Evolutionary conservation across 1,284 basidiomycete genomes (phyloP).

Genomic region (Flammula alnicola): DNA sequence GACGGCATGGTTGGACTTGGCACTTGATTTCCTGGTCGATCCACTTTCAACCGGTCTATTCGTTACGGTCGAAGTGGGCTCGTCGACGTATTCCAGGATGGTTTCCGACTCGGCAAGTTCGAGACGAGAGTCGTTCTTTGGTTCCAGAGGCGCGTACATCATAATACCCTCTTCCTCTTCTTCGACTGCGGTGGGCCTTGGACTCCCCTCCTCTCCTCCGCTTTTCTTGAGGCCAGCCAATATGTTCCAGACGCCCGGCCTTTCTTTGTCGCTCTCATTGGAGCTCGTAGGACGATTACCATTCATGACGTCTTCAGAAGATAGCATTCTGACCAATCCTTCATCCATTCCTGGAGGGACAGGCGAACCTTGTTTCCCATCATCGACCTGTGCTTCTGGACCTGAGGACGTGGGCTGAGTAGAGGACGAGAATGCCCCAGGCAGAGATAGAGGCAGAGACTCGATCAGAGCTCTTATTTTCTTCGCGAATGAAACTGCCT

Average conservation of each 20-base stretch:
- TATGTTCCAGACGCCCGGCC: constrained; percentile 61
- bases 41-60: not conserved
- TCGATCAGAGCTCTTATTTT: constrained; percentile 31
- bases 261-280: constrained; percentile 36
- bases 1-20: constrained; percentile 4
- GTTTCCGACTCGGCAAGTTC: constrained; percentile 70
- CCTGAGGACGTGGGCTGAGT: constrained; percentile 15
- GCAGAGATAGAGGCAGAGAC: constrained; percentile 26
- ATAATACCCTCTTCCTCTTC: constrained; percentile 60
- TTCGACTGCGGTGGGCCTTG: constrained; percentile 25
- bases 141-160: constrained; percentile 74
- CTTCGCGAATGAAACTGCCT: constrained; percentile 33
- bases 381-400: constrained; percentile 22
- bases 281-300: constrained; percentile 25
- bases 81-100: constrained; percentile 47
- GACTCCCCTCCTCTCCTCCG: constrained; percentile 20
- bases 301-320: constrained; percentile 63
- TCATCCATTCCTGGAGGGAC: constrained; percentile 46
- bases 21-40: constrained; percentile 6
- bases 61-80: no score
- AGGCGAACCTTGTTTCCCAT: constrained; percentile 34
- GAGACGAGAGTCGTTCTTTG: constrained; percentile 60
- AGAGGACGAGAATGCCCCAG: constrained; percentile 17
- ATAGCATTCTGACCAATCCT: constrained; percentile 50
- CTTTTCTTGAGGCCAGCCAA: constrained; percentile 53